These are phyloP conservation scores for Arthrobotrys pseudoclavata DNA, from an alignment of 2,329 filamentous ascomycete genomes.

Conservation along the genomic window DNA sequence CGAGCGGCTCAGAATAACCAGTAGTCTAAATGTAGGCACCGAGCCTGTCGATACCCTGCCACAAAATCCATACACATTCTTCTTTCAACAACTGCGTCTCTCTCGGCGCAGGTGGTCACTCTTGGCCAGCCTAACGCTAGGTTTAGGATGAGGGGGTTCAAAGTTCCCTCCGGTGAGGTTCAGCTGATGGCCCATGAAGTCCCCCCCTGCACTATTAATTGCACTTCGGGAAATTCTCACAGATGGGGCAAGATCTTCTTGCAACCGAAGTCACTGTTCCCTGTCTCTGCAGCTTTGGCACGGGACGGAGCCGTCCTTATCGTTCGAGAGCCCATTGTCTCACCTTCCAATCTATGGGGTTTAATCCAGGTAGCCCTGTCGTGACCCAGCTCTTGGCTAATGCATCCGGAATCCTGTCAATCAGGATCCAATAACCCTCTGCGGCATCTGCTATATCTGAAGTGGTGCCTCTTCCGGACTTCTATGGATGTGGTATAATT, in stretches of 20 bases:
- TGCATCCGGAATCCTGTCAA: constrained; percentile 7
- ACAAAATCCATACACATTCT: constrained; percentile 35
- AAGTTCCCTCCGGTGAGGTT: not conserved
- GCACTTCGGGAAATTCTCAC: constrained; percentile 16
- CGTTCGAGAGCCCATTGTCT: constrained; percentile 3
- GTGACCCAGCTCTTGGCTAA: not conserved
- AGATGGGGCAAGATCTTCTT: constrained; percentile 10
- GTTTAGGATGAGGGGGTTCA: not conserved
- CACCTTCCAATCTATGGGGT: constrained; percentile 10
- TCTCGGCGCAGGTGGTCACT: not conserved
- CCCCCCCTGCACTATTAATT: not conserved
- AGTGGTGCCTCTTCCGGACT: not conserved
- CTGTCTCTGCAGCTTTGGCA: constrained; percentile 7
- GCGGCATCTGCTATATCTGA: not conserved
- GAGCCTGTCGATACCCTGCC: not conserved
- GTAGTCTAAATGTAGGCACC: constrained; percentile 22
- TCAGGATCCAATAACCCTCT: not conserved
- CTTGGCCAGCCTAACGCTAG: constrained; percentile 5
- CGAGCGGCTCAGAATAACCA: constrained; percentile 22
- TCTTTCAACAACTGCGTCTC: constrained; percentile 41
- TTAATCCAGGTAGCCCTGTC: not conserved
- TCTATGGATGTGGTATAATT: not conserved
- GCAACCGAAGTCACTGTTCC: constrained; percentile 6
- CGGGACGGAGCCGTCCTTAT: constrained; percentile 10
- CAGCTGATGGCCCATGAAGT: constrained; percentile 1